phyloP scores from a whole-genome alignment of 2,329 filamentous ascomycete species.

The Sporothrix protearum region DNA sequence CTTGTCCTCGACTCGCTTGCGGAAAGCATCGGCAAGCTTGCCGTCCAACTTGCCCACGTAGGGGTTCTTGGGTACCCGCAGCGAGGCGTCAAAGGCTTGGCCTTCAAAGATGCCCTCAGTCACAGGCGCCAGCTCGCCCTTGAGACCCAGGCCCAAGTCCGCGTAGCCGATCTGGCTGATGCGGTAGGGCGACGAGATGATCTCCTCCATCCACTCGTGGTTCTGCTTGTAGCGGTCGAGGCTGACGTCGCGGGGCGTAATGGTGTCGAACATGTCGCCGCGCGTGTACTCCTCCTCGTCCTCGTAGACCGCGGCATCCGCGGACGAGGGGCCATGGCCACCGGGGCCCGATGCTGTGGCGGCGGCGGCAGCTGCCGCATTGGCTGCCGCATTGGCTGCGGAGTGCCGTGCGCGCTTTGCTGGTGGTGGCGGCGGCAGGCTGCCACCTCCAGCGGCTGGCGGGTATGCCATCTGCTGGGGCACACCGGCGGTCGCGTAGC shows the following conservation, averaged over 20 bases:
- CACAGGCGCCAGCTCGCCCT: constrained; percentile 74
- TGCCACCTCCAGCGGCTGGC: constrained; percentile 41
- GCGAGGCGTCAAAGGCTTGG: constrained; percentile 48
- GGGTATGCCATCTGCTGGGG: constrained; percentile 63
- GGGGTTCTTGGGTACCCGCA: constrained; percentile 51
- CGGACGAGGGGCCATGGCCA: constrained; percentile 17
- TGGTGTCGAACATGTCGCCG: constrained; percentile 83
- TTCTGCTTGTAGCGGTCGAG: constrained; percentile 85
- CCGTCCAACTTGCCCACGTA: constrained; percentile 66
- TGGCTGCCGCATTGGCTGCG: constrained; percentile 22
- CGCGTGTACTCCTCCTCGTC: constrained; percentile 86
- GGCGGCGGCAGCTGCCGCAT: not conserved
- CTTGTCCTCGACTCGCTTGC: constrained; percentile 69
- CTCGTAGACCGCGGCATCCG: constrained; percentile 50
- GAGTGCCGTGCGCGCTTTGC: constrained; percentile 52
- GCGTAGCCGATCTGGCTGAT: constrained; percentile 81
- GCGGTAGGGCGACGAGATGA: constrained; percentile 84
- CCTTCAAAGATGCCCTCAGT: constrained; percentile 82
- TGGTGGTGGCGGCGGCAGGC: constrained; percentile 51
- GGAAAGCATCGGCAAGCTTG: constrained; percentile 79
- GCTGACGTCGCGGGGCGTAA: constrained; percentile 87
- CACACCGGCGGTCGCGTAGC: constrained; percentile 45
- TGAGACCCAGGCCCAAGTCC: constrained; percentile 79
- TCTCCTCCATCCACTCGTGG: constrained; percentile 98
- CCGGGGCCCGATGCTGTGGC: not conserved